These are phyloP conservation scores for Tulasnella sp. DNA, from an alignment of 768 basidiomycete species.

Conservation along the genomic window DNA sequence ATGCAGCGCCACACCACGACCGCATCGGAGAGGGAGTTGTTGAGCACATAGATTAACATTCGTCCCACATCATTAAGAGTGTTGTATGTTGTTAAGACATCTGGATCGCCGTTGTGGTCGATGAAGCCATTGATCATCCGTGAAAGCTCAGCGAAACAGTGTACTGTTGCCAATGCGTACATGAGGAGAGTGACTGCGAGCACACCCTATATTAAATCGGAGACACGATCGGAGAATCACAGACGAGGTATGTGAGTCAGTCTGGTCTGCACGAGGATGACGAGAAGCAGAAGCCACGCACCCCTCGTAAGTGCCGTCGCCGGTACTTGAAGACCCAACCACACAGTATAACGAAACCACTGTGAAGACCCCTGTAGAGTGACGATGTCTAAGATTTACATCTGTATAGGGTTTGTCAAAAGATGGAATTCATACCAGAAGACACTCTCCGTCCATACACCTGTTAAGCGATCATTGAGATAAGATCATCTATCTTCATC, in stretches of 20 bases:
- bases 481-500: too few relatives aligned
- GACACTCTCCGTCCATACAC: conserved; percentile 9
- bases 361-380: conserved; percentile 2
- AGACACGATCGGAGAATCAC: not conserved
- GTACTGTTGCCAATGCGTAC: conserved; percentile 7
- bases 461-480: not conserved
- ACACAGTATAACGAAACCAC: conserved; percentile 5
- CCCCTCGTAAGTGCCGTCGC: not conserved
- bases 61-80: not conserved
- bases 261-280: not conserved
- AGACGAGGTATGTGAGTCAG: not conserved
- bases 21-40: conserved; percentile 12
- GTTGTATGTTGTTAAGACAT: not conserved
- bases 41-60: conserved; percentile 6
- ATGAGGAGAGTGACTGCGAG: not conserved
- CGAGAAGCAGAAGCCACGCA: not conserved
- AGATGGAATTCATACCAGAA: not conserved
- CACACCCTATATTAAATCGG: not conserved
- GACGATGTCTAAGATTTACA: not conserved
- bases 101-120: not conserved
- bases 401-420: not conserved
- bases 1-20: conserved; percentile 14
- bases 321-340: conserved; percentile 8
- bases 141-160: not conserved
- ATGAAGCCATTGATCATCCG: conserved; percentile 10